A percentile compares a stretch with the other conserved stretches of the same genome.
These are phyloP conservation scores for Fonsecaea multimorphosa DNA, from an alignment of 2,329 filamentous ascomycete genomes.

Conservation along the genomic window DNA sequence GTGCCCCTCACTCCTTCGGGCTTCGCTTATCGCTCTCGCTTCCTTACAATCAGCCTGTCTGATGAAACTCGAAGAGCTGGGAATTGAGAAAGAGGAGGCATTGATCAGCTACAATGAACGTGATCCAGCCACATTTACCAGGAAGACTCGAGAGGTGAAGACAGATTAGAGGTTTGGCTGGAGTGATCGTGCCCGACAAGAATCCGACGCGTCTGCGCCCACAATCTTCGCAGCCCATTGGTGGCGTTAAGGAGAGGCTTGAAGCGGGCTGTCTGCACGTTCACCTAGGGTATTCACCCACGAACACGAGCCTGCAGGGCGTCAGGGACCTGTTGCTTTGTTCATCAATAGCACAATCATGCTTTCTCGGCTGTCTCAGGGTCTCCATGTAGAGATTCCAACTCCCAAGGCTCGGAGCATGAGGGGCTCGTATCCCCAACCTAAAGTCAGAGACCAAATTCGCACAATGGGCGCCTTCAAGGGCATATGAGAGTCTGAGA, in stretches of 20 bases:
- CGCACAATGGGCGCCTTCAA: neutral
- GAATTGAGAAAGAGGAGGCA: neutral
- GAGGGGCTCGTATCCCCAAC: constrained; percentile 1
- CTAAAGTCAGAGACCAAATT: neutral
- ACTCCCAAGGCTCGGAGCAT: neutral
- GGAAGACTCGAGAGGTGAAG: neutral
- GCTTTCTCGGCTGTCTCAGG: neutral
- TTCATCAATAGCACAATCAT: neutral
- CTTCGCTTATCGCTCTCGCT: constrained; percentile 3
- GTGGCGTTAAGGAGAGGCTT: neutral
- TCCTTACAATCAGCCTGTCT: neutral
- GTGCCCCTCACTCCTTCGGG: neutral
- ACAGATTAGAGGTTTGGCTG: neutral
- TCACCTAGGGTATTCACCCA: neutral
- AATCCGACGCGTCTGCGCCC: neutral
- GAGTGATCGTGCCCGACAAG: neutral
- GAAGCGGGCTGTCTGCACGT: neutral
- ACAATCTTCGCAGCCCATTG: neutral
- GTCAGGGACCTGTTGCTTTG: neutral
- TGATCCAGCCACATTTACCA: neutral
- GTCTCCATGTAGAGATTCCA: neutral
- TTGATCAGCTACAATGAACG: neutral
- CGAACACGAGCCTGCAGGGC: neutral
- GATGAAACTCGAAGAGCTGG: neutral
- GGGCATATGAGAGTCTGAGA: neutral